Percentiles rank a stretch among this genome's conserved stretches.
These are phyloP conservation scores for Xylariaceae sp. DNA, from an alignment of 2,329 filamentous ascomycete genomes.

Conservation along the genomic window DNA sequence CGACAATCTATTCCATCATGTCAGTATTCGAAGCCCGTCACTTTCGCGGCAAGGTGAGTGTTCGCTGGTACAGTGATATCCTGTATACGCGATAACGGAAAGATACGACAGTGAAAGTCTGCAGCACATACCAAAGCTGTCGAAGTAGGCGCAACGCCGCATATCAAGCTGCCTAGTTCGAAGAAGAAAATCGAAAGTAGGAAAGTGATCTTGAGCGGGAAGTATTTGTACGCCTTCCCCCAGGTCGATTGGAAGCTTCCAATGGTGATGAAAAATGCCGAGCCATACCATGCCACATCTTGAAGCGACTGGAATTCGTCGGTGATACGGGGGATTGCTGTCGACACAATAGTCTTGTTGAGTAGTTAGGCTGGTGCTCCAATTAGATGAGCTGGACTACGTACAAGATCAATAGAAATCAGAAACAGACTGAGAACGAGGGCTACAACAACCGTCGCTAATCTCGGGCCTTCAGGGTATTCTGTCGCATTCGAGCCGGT, in stretches of 20 bases:
- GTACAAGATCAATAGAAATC: constrained; percentile 46
- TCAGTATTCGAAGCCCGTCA: too few species aligned
- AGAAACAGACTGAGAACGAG: constrained; percentile 48
- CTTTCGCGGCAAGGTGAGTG: too few species aligned
- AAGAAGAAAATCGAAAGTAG: constrained; percentile 16
- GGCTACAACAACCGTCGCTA: constrained; percentile 45
- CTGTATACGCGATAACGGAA: too few species aligned
- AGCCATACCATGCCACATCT: constrained; percentile 59
- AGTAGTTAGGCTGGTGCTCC: neutral
- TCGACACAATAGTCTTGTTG: constrained; percentile 53
- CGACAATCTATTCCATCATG: constrained; percentile 11
- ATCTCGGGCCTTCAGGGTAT: constrained; percentile 39
- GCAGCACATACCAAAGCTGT: constrained; percentile 1
- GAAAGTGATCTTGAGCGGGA: constrained; percentile 19
- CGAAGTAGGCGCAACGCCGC: constrained; percentile 13
- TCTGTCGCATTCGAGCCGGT: constrained; percentile 12
- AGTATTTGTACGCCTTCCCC: constrained; percentile 50
- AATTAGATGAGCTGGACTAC: constrained; percentile 8
- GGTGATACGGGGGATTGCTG: constrained; percentile 56
- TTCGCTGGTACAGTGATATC: too few species aligned
- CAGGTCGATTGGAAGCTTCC: constrained; percentile 46
- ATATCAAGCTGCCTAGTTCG: constrained; percentile 16
- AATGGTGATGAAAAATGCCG: constrained; percentile 51
- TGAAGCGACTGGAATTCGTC: constrained; percentile 50
- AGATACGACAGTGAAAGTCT: too few species aligned